phyloP scores from a whole-genome alignment of 1,284 basidiomycete genomes.

The Lentinus polychrous region DNA sequence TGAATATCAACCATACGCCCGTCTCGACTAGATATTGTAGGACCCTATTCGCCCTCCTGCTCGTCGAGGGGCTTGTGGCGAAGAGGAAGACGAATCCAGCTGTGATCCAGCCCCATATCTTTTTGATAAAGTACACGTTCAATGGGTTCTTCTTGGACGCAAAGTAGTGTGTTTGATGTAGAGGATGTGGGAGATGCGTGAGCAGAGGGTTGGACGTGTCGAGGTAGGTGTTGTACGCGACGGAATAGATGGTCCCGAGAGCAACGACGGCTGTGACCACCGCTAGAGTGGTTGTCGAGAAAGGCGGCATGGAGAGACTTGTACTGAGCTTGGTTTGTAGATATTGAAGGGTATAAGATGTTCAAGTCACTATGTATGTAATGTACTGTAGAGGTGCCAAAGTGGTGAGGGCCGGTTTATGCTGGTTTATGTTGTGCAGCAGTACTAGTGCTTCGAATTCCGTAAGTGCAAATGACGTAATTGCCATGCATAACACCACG shows the following conservation, averaged over 20 bases:
- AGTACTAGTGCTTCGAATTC: no score
- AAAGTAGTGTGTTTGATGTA: constrained; percentile 65
- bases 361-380: no score
- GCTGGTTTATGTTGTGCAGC: no score
- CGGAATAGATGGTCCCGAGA: constrained; percentile 46
- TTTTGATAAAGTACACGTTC: constrained; percentile 87
- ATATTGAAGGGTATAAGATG: no score
- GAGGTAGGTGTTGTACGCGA: constrained; percentile 48
- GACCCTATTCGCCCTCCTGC: constrained; percentile 37
- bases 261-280: constrained; percentile 30
- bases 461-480: no score
- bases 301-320: constrained; percentile 6
- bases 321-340: neutral
- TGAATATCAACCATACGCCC: constrained; percentile 68
- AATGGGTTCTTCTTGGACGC: constrained; percentile 79
- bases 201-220: constrained; percentile 68
- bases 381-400: no score
- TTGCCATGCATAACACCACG: no score
- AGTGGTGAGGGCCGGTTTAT: no score
- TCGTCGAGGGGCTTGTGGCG: constrained; percentile 41
- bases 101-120: constrained; percentile 89
- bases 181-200: constrained; percentile 61
- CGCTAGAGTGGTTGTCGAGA: constrained; percentile 11
- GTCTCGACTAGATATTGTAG: constrained; percentile 62
- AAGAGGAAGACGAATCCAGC: constrained; percentile 55